Base-by-base conservation (phyloP, 140 eudicot genomes). In the Flaveria floridana region DNA sequence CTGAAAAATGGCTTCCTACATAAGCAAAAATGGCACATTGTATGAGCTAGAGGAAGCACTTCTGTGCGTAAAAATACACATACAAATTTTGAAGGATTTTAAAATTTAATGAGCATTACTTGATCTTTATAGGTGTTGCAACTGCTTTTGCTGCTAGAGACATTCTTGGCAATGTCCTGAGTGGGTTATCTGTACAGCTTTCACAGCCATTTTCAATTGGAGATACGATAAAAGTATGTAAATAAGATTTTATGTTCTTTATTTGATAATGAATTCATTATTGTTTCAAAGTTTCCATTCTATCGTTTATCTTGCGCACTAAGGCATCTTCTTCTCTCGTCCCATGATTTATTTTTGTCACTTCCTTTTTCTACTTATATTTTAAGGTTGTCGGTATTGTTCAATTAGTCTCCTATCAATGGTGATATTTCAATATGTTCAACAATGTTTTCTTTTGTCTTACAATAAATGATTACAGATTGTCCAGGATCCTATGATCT, bases 121-220 rank as follows among this genome's bases (percentile, higher is more conserved):
- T 63, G 55, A 25, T 53, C 71, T 76, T 53, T 88, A 51, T 88
- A 93, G 99, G 98, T 62, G 91, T 94, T 75, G 99, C 99, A 7
- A 91, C 99, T 85, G 97, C 99, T 76, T 94, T 90, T 84, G 99
- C 99, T 15, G 84, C 97, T 63, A 85, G 80, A 78, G 99, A 90
- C 72, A 79, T 90, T 68, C 96, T 94, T 21, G 99, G 99, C 48
- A 94, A 94, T 87, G 87, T 91, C 39, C 86, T 94, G 51, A 90
- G 97, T 74, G 99, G 99, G 67, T 71, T 94, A 47, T 87, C 95
- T 25, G 84, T 94, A 51, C 99, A 94, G 77, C 51, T 88, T 71
- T 86, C 96, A 37, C 88, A 68, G 63, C 97, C 99, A 15, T 94
- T 94, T 85, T 90, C 99, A 51, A 64, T 90, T 37, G 99, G 97